Evolutionary conservation across 768 basidiomycete genomes (phyloP), one percentile per base, ranked within the genome.

Genomic region (Lyophyllum decastes): DNA sequence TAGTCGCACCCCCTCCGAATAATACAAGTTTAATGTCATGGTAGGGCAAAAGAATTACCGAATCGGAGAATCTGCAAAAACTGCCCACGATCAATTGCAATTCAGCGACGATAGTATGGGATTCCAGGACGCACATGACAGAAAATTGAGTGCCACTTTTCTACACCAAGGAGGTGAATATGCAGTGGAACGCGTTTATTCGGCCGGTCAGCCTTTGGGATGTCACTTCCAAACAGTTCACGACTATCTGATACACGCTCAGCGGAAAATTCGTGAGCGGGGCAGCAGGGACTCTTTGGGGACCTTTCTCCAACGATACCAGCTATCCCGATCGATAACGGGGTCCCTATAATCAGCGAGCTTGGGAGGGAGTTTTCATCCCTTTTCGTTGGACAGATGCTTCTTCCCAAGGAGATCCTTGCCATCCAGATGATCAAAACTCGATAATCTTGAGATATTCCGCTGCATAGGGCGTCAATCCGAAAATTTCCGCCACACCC

Each of bases 11-110:
- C 24, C 56, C 53, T 27, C 78, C 77, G 49, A 76, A 76, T 54
- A 79, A 61, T 35, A 72, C 69, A n/a, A 79, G 64, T 47, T 70
- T 73, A 63, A 79, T 75, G 61, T 80, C 76, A 45, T 73, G 72
- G 62, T 79, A 54, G 14, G 79, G 78, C 16, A 79, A 63, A 9
- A 80, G 63, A 26, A 79, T 63, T 7, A 77, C 78, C 35, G 80
- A 61, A 54, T 79, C 78, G 11, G 75, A 69, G 61, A 76, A 79
- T 51, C 79, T 78, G 56, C 24, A 4, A 11, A 16, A 45, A 44
- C 16, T 30, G n/a, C 41, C 52, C 14, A 26, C 21, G 52, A 33
- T 33, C 14, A 17, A 4, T 7, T n/a, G 35, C 2, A 35, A 19
- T 17, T 2, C 16, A 14, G 21, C n/a, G 22, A 7, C 35, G n/a